These are phyloP conservation scores for Plasmodium coatneyi DNA, from an alignment of 169 alveolate species.

Conservation along the genomic window DNA sequence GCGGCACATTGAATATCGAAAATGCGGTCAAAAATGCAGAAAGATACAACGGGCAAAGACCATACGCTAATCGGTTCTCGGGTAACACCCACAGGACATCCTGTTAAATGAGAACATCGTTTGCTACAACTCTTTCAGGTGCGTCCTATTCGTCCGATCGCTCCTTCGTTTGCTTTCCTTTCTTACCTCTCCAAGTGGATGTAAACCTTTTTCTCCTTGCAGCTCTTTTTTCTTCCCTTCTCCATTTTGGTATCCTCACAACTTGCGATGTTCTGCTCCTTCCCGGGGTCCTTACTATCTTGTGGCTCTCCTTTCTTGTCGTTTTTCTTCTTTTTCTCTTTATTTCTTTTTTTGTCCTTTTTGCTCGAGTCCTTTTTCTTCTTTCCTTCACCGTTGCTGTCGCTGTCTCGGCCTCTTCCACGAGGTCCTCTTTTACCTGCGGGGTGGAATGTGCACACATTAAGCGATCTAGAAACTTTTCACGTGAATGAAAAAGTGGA, in stretches of 20 bases:
- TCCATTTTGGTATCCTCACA: neutral
- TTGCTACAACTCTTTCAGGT: neutral
- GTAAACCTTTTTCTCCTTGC: slow-evolving; percentile 42
- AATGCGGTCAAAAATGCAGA: neutral
- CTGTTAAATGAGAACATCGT: neutral
- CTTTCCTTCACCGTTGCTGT: slow-evolving; percentile 11
- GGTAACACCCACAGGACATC: neutral
- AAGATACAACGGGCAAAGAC: neutral
- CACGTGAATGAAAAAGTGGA: neutral
- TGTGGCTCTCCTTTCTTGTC: neutral
- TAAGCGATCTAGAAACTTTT: neutral
- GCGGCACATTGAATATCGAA: neutral
- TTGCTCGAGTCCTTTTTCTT: neutral
- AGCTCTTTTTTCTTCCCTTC: slow-evolving; percentile 20
- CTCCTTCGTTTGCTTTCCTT: neutral
- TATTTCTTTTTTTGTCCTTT: neutral
- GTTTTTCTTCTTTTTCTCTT: neutral
- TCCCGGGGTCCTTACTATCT: neutral
- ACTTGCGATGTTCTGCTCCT: neutral
- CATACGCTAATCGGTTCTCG: neutral
- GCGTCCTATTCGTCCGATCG: neutral
- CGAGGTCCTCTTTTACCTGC: neutral
- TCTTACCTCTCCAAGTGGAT: slow-evolving; percentile 61
- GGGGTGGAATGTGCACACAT: neutral
- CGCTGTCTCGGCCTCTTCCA: slow-evolving; percentile 5